Evolutionary conservation across 2,329 filamentous ascomycete species (phyloP), one percentile per base, ranked within the genome.

Genomic region (Cytospora mali): DNA sequence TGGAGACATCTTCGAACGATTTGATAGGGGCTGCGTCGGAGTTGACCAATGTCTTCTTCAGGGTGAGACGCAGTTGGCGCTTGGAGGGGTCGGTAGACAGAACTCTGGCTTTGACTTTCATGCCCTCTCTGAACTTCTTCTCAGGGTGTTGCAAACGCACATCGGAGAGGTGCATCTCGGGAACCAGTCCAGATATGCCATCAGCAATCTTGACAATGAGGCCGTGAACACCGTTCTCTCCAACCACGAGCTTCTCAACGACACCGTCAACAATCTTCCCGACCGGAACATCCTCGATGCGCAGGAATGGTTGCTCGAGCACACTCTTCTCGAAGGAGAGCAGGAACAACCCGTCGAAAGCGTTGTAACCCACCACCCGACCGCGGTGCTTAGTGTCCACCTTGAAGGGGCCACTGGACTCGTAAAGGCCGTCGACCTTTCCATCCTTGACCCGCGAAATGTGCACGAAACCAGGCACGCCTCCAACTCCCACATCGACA

Each of bases 41-140:
- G 76, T 97, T 96, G 68, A 99, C 86, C 21, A 99, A 81, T 1
- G 91, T 91, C 79, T 98, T 99, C 81, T 98, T 99, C 68, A 99
- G 75, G 0, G 95, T 98, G 67, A 99, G 82, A 33, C 91, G 89
- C 68, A 98, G 84, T 71, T 93, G 89, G 63, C 88, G 88, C 77
- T 89, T 94, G 56, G 85, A 82, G 2, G 86, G 76, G 70, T 97
- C 87, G 18, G 88, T 89, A 0, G 92, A 96, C 29, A 99, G 78
- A 28, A 99, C 91, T 64, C 94, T 85, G 23, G 91, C 90, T 69
- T 91, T 97, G 66, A 99, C 88, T 58, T 89, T 85, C 75, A 91
- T 85, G 1, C 93, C 93, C 73, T 94, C 91, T 65, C 90, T 86
- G 77, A 97, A 99, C 73, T 97, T 98, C 80, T 94, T 96, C 75